These are phyloP conservation scores for Prunus davidiana DNA, from an alignment of 306 rosid genomes.

Conservation along the genomic window DNA sequence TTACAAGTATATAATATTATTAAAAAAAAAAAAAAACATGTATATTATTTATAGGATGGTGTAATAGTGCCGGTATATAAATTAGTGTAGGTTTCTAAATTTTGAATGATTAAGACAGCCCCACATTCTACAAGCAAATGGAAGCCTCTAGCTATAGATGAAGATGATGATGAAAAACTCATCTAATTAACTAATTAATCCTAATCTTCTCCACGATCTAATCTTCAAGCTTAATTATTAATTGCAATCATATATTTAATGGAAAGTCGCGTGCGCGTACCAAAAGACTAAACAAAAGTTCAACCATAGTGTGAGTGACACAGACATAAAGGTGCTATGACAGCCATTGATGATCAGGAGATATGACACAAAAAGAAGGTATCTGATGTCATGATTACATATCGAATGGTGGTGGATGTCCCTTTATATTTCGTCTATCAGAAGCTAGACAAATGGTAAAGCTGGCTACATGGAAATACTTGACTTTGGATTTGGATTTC, in stretches of 20 bases:
- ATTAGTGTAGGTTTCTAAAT: not conserved
- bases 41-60: not conserved
- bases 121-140: not conserved
- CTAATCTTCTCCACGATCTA: conserved; percentile 1
- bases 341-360: conserved; percentile 23
- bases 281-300: not conserved
- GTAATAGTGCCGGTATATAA: not conserved
- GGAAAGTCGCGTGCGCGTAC: conserved; percentile 8
- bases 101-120: not conserved
- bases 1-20: not conserved
- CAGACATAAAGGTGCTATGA: conserved; percentile 2
- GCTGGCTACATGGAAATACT: conserved; percentile 14
- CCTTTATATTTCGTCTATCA: not conserved
- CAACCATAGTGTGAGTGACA: not conserved
- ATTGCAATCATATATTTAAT: not conserved
- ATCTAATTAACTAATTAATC: not conserved
- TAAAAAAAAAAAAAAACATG: too few relatives aligned
- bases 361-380: not conserved
- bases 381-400: conserved; percentile 30
- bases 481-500: not conserved
- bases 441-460: not conserved
- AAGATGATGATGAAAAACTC: not conserved
- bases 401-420: conserved; percentile 13
- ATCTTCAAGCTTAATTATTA: not conserved
- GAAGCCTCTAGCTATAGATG: not conserved